Evolutionary conservation across 148 eudicot species (phyloP).

Genomic region (Rhododendron simsii): DNA sequence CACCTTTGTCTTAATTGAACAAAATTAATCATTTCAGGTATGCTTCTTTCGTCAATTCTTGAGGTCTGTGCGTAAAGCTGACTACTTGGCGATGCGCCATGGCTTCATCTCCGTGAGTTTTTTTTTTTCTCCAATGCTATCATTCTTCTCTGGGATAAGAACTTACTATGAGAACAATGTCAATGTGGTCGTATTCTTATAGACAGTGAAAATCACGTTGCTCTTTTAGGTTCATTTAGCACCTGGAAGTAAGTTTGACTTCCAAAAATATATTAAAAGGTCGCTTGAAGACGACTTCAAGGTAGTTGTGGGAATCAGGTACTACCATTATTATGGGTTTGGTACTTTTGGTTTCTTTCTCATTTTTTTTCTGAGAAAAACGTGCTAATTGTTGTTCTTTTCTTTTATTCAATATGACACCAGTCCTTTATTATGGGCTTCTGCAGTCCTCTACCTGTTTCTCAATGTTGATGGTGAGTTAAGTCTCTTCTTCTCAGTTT

Average conservation of each 20-base stretch:
- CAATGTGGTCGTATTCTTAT: background rate
- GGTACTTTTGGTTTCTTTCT: background rate
- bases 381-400: background rate
- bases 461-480: constrained; percentile 65
- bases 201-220: background rate
- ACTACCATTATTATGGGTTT: background rate
- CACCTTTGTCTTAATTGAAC: background rate
- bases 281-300: constrained; percentile 97
- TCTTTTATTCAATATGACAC: background rate
- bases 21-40: constrained; percentile 35
- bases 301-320: constrained; percentile 95
- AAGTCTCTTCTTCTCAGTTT: background rate
- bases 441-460: constrained; percentile 65
- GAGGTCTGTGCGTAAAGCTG: constrained; percentile 59
- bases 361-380: background rate
- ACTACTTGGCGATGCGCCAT: constrained; percentile 77
- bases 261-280: constrained; percentile 91
- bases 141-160: background rate
- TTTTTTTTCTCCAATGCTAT: background rate
- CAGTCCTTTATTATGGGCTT: constrained; percentile 85
- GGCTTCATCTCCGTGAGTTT: constrained; percentile 52
- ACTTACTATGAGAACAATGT: background rate
- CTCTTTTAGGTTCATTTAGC: constrained; percentile 75
- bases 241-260: constrained; percentile 87
- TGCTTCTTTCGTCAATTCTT: constrained; percentile 86